phyloP scores from a whole-genome alignment of 2,329 filamentous ascomycete species.

The Monosporascus ibericus region DNA sequence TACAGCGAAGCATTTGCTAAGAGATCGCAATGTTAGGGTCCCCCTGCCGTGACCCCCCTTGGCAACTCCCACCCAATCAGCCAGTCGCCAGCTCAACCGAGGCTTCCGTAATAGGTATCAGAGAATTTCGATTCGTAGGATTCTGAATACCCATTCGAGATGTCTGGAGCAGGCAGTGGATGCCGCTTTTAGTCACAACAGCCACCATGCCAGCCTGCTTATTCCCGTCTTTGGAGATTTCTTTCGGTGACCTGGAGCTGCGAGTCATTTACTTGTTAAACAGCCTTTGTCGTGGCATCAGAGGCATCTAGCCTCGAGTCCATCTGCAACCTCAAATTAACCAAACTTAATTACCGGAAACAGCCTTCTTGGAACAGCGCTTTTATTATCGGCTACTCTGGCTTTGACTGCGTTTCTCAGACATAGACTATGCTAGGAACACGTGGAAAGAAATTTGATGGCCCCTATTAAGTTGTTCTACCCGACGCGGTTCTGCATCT shows the following conservation, averaged over 20 bases:
- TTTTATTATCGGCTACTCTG: neutral
- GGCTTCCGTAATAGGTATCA: neutral
- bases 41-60: neutral
- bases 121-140: too few species aligned
- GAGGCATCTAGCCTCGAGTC: neutral
- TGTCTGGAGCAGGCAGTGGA: too few species aligned
- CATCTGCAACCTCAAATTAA: neutral
- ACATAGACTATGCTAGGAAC: neutral
- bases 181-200: too few species aligned
- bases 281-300: neutral
- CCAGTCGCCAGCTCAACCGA: neutral
- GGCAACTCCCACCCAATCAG: neutral
- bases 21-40: neutral
- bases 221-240: neutral
- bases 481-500: neutral
- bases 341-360: neutral
- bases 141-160: neutral
- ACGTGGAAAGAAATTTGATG: neutral
- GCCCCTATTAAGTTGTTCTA: neutral
- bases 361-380: neutral
- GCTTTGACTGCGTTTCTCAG: too few species aligned
- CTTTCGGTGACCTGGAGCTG: neutral
- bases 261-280: neutral
- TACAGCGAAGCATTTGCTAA: too few species aligned
- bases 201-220: too few species aligned